Evolutionary conservation across 2,329 filamentous ascomycete genomes (phyloP).

Genomic region (Cladophialophora exuberans): DNA sequence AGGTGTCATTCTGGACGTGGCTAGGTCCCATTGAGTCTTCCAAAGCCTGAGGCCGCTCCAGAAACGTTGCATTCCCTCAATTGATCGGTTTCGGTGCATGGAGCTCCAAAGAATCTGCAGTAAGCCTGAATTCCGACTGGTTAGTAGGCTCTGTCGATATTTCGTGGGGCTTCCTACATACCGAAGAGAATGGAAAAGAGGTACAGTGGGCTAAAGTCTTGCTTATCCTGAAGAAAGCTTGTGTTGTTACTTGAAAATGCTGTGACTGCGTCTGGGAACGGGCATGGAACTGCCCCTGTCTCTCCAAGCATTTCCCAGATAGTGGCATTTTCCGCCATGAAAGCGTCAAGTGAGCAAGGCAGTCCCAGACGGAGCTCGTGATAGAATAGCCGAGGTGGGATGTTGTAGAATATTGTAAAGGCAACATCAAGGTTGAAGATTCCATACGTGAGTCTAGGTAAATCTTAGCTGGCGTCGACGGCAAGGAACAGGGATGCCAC

Average conservation of each 20-base stretch:
- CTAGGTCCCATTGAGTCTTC: not conserved
- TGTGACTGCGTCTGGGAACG: not conserved
- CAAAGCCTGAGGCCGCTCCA: not conserved
- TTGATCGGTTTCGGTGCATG: not conserved
- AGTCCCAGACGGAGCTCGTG: not conserved
- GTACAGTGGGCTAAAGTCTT: not conserved
- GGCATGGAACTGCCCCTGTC: not conserved
- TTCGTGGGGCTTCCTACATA: not conserved
- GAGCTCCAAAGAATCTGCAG: not conserved
- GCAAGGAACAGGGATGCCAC: not conserved
- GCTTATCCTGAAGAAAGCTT: not conserved
- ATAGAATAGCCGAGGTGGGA: conserved; percentile 1
- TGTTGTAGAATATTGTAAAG: conserved; percentile 5
- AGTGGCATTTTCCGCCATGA: not conserved
- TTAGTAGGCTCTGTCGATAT: not conserved
- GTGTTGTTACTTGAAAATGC: not conserved
- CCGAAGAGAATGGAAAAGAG: not conserved
- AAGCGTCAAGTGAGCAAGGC: not conserved
- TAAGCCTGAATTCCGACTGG: not conserved
- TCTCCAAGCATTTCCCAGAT: not conserved
- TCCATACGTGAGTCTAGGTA: not conserved
- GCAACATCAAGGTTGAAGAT: conserved; percentile 9
- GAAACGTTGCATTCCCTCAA: not conserved
- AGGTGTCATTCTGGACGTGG: not conserved
- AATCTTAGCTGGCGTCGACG: not conserved